Evolutionary conservation across 1,284 basidiomycete genomes (phyloP).

Genomic region (Leccinum angustisporum): DNA sequence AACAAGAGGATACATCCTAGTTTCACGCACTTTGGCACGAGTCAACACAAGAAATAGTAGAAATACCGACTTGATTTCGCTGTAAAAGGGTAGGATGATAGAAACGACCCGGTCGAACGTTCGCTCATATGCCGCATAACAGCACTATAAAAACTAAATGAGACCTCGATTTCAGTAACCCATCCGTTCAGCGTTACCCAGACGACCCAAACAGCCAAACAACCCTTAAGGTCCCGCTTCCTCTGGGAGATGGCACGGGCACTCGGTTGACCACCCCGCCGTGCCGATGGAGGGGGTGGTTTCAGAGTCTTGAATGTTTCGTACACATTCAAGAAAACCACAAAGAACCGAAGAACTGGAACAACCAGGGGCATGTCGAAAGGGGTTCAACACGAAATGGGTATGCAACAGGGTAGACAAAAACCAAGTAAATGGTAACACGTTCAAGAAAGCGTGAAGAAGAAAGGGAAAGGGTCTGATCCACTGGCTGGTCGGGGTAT

Average conservation of each 20-base stretch:
- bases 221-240: slow-evolving; percentile 81
- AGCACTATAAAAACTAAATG: slow-evolving; percentile 47
- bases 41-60: slow-evolving; percentile 73
- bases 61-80: slow-evolving; percentile 69
- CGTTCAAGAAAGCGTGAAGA: slow-evolving; percentile 3
- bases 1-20: slow-evolving; percentile 2
- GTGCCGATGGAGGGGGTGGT: slow-evolving; percentile 56
- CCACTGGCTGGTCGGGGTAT: slow-evolving; percentile 13
- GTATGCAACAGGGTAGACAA: slow-evolving; percentile 9
- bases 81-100: slow-evolving; percentile 75
- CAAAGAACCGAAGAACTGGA: slow-evolving; percentile 60
- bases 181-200: slow-evolving; percentile 55
- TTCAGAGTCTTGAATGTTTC: slow-evolving; percentile 81
- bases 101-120: slow-evolving; percentile 59
- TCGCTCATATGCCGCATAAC: slow-evolving; percentile 63
- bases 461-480: slow-evolving; percentile 9
- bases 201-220: slow-evolving; percentile 77
- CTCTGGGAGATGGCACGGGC: slow-evolving; percentile 65
- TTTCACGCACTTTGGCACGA: slow-evolving; percentile 63
- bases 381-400: slow-evolving; percentile 8
- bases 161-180: slow-evolving; percentile 15
- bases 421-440: not conserved
- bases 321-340: slow-evolving; percentile 76
- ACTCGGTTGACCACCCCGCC: slow-evolving; percentile 62
- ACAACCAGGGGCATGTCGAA: slow-evolving; percentile 65